Evolutionary conservation across 2,329 filamentous ascomycete species (phyloP).

Genomic region (Dactylella cylindrospora): DNA sequence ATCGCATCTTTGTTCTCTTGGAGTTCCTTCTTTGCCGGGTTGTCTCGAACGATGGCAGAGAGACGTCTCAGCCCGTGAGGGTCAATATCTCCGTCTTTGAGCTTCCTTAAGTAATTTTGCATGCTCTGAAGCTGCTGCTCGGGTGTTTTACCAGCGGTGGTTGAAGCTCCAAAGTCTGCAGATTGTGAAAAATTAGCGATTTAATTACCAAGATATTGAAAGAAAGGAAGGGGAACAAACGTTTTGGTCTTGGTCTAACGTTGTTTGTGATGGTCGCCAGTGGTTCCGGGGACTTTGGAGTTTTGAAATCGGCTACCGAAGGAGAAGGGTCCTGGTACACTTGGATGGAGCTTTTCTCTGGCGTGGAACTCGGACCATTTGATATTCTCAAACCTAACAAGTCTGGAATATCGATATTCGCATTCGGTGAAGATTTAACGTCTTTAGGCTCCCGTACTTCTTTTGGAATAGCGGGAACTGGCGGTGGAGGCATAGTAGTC

Average conservation of each 20-base stretch:
- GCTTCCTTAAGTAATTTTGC: constrained; percentile 41
- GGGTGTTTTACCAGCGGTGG: constrained; percentile 28
- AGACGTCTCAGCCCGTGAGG: constrained; percentile 49
- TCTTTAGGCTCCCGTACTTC: constrained; percentile 25
- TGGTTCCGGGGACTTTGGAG: constrained; percentile 18
- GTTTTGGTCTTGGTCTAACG: constrained; percentile 24
- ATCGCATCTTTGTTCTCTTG: constrained; percentile 47
- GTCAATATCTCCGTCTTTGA: constrained; percentile 49
- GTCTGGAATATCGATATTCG: constrained; percentile 36
- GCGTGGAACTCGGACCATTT: constrained; percentile 21
- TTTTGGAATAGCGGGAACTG: constrained; percentile 4
- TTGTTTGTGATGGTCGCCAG: constrained; percentile 37
- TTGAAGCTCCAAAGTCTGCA: constrained; percentile 31
- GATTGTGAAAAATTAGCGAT: neutral
- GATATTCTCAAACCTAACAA: constrained; percentile 26
- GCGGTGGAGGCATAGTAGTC: constrained; percentile 20
- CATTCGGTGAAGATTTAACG: constrained; percentile 2
- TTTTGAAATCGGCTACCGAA: constrained; percentile 8
- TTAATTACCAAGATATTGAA: neutral
- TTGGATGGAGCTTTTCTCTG: constrained; percentile 46
- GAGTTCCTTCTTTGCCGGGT: constrained; percentile 47
- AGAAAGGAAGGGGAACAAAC: neutral
- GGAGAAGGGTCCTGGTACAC: constrained; percentile 51
- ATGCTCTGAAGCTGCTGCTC: constrained; percentile 38
- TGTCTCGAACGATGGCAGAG: constrained; percentile 48